A percentile compares a stretch with the other conserved stretches of the same genome.
Conservation (phyloP, 1,139 yeast species). For the Taphrina communis region DNA sequence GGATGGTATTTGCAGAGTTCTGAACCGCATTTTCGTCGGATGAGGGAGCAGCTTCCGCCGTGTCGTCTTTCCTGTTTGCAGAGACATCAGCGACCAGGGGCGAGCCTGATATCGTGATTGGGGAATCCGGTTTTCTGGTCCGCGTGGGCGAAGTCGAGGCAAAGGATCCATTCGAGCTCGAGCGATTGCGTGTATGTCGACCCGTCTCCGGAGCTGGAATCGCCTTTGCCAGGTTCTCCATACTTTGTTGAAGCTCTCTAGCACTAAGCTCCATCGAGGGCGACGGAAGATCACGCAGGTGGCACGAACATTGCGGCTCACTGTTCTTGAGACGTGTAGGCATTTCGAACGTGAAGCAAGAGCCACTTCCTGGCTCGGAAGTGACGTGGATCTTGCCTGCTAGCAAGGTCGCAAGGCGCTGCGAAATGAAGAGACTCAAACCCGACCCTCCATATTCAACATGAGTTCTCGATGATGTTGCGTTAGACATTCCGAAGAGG, state of each 20-base stretch:
- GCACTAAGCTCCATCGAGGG: neutral
- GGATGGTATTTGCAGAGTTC: slow-evolving; percentile 1
- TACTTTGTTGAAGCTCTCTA: slow-evolving; percentile 1
- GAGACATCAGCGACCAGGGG: neutral
- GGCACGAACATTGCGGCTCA: neutral
- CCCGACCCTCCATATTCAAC: slow-evolving; percentile 46
- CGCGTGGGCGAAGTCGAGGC: slow-evolving; percentile 1
- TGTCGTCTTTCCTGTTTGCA: neutral
- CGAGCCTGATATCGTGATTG: slow-evolving; percentile 8
- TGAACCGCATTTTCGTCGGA: neutral
- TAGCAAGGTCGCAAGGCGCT: slow-evolving; percentile 45
- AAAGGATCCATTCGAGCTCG: neutral
- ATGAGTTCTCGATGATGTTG: slow-evolving; percentile 45
- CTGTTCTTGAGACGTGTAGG: slow-evolving; percentile 21
- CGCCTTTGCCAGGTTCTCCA: slow-evolving; percentile 12
- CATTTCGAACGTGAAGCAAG: slow-evolving; percentile 45
- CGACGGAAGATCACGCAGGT: neutral
- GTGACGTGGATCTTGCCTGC: slow-evolving; percentile 44
- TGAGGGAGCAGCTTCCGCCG: neutral
- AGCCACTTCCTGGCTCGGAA: slow-evolving; percentile 35
- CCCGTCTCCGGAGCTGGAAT: slow-evolving; percentile 11
- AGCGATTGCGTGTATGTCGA: slow-evolving; percentile 11
- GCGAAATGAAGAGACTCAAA: slow-evolving; percentile 46
- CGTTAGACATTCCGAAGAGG: slow-evolving; percentile 45
- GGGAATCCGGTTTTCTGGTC: slow-evolving; percentile 1